A percentile compares a stretch with the other conserved stretches of the same genome.
These are phyloP conservation scores for Celoporthe dispersa DNA, from an alignment of 2,329 filamentous ascomycete species.

Conservation along the genomic window DNA sequence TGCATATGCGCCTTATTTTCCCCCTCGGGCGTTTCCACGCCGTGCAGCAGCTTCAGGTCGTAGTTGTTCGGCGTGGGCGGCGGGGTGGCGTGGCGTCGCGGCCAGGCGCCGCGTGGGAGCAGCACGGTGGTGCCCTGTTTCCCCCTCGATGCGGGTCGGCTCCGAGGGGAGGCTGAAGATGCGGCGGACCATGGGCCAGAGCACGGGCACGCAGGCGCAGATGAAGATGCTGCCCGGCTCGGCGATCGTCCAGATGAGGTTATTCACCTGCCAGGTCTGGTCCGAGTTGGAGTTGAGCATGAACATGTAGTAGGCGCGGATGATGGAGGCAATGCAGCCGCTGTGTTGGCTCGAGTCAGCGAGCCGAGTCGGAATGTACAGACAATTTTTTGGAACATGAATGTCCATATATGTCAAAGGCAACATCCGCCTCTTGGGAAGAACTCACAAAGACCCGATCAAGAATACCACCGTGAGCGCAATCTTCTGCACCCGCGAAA, in stretches of 20 bases:
- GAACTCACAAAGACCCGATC: conserved; percentile 11
- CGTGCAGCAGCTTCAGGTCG: conserved; percentile 11
- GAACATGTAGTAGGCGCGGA: conserved; percentile 20
- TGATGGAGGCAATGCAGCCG: conserved; percentile 17
- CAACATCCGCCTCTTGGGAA: not conserved
- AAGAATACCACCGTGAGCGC: conserved; percentile 11
- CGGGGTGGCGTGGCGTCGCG: not conserved
- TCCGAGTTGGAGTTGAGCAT: conserved; percentile 2
- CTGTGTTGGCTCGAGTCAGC: not conserved
- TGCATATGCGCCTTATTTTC: not conserved
- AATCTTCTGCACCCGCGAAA: conserved; percentile 10
- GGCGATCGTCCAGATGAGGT: conserved; percentile 15
- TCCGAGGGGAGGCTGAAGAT: conserved; percentile 5
- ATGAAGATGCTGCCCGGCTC: conserved; percentile 13
- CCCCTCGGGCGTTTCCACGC: not conserved
- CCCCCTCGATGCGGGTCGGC: conserved; percentile 7
- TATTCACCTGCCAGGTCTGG: conserved; percentile 8
- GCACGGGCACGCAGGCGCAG: conserved; percentile 13
- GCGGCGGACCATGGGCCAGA: conserved; percentile 16
- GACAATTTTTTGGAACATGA: no score
- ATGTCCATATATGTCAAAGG: not conserved
- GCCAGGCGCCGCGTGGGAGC: not conserved
- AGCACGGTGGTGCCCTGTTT: conserved; percentile 13
- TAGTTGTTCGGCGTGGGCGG: not conserved
- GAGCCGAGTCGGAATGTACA: no score